Base-by-base conservation (phyloP, 2,329 filamentous ascomycete species). In the Sclerotinia trifoliorum region DNA sequence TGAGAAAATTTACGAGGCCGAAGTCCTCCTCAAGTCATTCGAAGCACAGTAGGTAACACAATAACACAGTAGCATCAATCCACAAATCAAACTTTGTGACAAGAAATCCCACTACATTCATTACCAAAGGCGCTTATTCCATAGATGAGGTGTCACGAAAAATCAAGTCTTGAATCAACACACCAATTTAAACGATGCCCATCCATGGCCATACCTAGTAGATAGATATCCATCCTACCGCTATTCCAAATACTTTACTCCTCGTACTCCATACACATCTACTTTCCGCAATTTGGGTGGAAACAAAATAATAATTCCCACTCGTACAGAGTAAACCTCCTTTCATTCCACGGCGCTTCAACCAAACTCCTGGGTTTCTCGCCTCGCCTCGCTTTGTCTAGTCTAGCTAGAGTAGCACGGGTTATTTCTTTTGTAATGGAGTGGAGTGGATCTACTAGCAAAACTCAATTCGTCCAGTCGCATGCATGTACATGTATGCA, bases 331-430 rank as follows among this genome's bases (percentile, higher is more conserved):
- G 35, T 35, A 61, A 61, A 19, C 7, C 29, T 21, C 21, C 29
- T 62, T 62, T 39, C 58, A 49, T 51, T 21, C 21, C 29, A 62
- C 58, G 46, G 58, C 46, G 58, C 58, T 62, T 49, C 29, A 62
- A 62, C 58, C 58, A 62, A 39, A 39, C 58, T 51, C 44, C 21
- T 24, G 58, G 58, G 58, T 51, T 51, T 42, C 19, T 62, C 46
- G 13, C 60, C n/a, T 62, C 15, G 29, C 15, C 35, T 35, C 35
- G 35, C 35, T 10, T 35, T 10, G 35, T 29, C 5, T 29, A 29
- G 29, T 29, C 29, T 29, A 29, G 29, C 29, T 29, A 29, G 5
- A 29, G 29, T 24, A 62, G 13, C 44, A 35, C 42, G n/a, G 26
- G 32, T 35, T n/a, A n/a, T 49, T 32, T 24, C 11, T 35, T 35